Evolutionary conservation across 306 rosid genomes (phyloP), one percentile per base, ranked within the genome.

Genomic region (Oemleria cerasiformis): DNA sequence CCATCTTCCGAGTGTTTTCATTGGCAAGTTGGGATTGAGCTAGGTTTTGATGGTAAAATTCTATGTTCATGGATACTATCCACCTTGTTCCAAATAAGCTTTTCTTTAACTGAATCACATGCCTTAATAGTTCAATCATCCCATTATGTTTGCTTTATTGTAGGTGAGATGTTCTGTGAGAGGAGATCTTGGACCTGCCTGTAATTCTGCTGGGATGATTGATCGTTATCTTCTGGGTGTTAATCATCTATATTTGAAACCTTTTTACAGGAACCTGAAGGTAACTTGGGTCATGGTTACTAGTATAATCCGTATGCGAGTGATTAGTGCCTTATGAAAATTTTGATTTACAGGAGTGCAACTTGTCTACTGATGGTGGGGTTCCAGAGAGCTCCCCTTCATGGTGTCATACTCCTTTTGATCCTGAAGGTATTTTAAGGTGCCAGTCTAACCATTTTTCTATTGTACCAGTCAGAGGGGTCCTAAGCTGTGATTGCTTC

Each of bases 381-480:
- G 61, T 86, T 84, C 82, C 96, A 30, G 92, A 90, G 77, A 80
- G 81, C 75, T 80, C 97, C 6, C 92, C 90, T 72, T 74, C 96
- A 23, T 93, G 97, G 98, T 93, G 98, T 77, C 89, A 79, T 47
- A 87, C 96, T 80, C 93, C 97, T 73, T 92, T 88, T 77, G 98
- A 92, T 61, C 98, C 98, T 55, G 98, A 93, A 83, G 98, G 98
- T 81, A 80, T 90, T 77, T 81, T 93, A 79, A 90, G 98, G 98
- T 93, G 80, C 58, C 34, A 50, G 40, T 77, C 80, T 77, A 72
- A 64, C 62, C 75, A 69, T 30, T 67, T 43, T 65, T 19, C 65
- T 70, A 36, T 56, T 56, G 13, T 21, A 50, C 34, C 48, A 17
- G 47, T 56, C 72, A 45, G 13, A 7, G 5, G 34, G 58, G 75